phyloP scores from a whole-genome alignment of 192 early-diverging fungal species.

The Coemansia sp. region DNA sequence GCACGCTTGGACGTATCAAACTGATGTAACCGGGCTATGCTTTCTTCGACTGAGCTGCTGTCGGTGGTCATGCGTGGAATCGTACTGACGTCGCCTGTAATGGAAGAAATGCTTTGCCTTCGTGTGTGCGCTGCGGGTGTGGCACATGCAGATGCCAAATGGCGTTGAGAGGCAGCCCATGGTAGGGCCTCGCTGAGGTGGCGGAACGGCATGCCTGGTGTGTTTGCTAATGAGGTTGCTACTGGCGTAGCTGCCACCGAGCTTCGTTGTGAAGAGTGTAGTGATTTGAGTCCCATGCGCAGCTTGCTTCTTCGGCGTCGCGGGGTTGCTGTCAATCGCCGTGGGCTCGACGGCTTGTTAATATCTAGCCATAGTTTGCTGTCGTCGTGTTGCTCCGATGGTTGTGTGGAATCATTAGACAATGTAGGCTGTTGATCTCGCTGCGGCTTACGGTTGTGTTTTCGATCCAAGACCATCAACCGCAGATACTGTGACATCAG shows the following conservation, averaged over 20 bases:
- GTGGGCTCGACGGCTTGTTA: background rate
- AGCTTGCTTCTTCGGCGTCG: conserved; percentile 11
- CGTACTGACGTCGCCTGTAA: conserved; percentile 40
- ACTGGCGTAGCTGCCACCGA: background rate
- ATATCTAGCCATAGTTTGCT: background rate
- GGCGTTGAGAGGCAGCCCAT: conserved; percentile 34
- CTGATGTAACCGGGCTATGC: background rate
- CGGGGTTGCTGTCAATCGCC: background rate
- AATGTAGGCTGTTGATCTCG: background rate
- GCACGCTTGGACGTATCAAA: background rate
- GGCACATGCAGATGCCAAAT: conserved; percentile 21
- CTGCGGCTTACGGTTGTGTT: background rate
- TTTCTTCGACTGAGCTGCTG: conserved; percentile 7
- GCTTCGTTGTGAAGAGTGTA: background rate
- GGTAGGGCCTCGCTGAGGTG: conserved; percentile 50
- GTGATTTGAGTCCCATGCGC: conserved; percentile 7
- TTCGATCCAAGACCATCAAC: conserved; percentile 37
- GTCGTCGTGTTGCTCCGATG: background rate
- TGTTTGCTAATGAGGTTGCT: conserved; percentile 19
- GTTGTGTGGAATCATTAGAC: background rate
- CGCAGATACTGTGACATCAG: conserved; percentile 39
- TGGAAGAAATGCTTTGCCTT: conserved; percentile 28
- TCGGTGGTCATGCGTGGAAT: conserved; percentile 19
- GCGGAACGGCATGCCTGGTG: conserved; percentile 32
- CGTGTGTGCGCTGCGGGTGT: conserved; percentile 36